A percentile compares a stretch with the other conserved stretches of the same genome.
Conservation (phyloP, 2,329 filamentous ascomycete species). For the Colletotrichum tamarilloi region DNA sequence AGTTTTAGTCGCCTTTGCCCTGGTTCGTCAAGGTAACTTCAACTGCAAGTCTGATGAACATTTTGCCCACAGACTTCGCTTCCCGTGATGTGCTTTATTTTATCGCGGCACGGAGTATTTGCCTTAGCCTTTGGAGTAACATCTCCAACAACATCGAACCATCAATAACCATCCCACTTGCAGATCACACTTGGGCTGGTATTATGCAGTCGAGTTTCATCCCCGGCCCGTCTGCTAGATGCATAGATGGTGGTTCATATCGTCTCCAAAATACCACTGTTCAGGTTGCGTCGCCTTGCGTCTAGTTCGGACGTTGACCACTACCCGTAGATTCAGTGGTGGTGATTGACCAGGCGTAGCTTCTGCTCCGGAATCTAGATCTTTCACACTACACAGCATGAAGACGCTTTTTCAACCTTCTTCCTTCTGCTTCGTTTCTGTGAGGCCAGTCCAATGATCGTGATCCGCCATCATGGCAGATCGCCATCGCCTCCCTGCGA, state of each 20-base stretch:
- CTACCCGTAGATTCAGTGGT: neutral
- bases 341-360: too few relatives aligned
- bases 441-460: neutral
- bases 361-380: neutral
- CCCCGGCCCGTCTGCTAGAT: neutral
- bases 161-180: neutral
- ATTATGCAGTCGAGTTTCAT: neutral
- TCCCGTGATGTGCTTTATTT: neutral
- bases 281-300: neutral
- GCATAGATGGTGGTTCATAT: neutral
- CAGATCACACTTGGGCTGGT: neutral
- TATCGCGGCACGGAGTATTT: too few relatives aligned
- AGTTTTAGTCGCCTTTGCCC: neutral
- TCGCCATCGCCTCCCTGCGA: neutral
- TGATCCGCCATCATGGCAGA: neutral
- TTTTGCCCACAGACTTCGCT: neutral
- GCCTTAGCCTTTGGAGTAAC: neutral
- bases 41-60: neutral
- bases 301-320: neutral
- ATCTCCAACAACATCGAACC: neutral
- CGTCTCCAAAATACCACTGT: neutral
- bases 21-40: neutral
- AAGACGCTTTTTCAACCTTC: neutral
- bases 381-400: constrained; percentile 11
- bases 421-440: neutral